Evolutionary conservation across 208 protist genomes (phyloP), one percentile per base, ranked within the genome.

Genomic region (Polymyxa betae): DNA sequence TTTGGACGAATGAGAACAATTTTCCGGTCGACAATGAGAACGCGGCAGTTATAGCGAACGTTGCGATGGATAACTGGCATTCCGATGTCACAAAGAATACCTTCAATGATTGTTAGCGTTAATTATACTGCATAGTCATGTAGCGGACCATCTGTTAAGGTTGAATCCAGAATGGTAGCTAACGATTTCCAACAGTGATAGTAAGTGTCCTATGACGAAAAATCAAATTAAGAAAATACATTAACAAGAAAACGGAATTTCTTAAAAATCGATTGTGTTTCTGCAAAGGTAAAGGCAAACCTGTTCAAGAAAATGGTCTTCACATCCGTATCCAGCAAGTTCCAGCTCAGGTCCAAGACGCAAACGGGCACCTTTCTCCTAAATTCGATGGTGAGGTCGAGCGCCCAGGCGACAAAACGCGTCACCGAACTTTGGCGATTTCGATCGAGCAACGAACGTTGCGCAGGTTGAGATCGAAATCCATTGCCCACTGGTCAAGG

Each of bases 401-500:
- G n/a, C n/a, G n/a, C n/a, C n/a, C n/a, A n/a, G n/a, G n/a, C n/a
- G n/a, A n/a, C n/a, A n/a, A n/a, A n/a, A n/a, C n/a, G n/a, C n/a
- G n/a, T n/a, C n/a, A n/a, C n/a, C n/a, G 5, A 29, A 60, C 49
- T 82, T 95, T 95, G 29, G 95, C 93, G 32, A 91, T 54, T 16
- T 64, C 89, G 43, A 96, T 95, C 0, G 92, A 95, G 64, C 91
- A 45, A 5, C 92, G 60, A 0, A 96, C 95, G n/a, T 94, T 93
- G 60, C 16, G 29, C 5, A 95, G 88, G 90, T 97, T 97, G 38
- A 94, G 94, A 24, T 91, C 88, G 72, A 97, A 96, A 91, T 96
- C 95, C 77, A 97, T 60, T n/a, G 95, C 93, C 95, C 94, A 96
- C 88, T 97, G 96, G 92, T 97, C 94, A 40, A 97, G 93, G 54